Percentiles rank a stretch among this genome's conserved stretches.
phyloP scores from a whole-genome alignment of 163 green algal species.

The Coccomyxa subellipsoidea region DNA sequence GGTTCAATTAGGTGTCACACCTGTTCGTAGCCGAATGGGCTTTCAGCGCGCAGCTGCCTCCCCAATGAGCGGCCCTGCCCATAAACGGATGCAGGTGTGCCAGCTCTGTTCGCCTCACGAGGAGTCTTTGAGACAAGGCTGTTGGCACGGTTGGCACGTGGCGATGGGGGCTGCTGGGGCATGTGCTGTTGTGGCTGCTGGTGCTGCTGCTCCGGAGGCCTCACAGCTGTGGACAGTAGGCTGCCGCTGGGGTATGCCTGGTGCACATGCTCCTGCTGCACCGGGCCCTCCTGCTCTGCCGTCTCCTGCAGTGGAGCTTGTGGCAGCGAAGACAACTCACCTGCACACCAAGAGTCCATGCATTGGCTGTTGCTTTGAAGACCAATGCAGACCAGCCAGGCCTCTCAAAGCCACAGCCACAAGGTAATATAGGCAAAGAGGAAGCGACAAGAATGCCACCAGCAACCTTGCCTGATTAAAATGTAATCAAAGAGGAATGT shows the following conservation, averaged over 20 bases:
- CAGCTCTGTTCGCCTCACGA: background rate
- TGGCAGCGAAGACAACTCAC: conserved; percentile 7
- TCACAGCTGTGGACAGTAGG: conserved; percentile 8
- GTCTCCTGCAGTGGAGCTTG: background rate
- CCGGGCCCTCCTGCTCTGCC: background rate
- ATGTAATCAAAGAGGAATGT: no score
- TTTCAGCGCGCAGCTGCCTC: background rate
- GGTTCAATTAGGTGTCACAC: no score
- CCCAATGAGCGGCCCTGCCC: background rate
- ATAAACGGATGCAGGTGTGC: conserved; percentile 12
- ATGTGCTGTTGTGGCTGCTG: background rate
- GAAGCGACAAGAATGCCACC: no score
- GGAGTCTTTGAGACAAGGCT: conserved; percentile 12
- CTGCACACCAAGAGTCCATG: no score
- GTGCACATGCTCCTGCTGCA: background rate
- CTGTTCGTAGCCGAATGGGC: background rate
- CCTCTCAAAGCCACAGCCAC: no score
- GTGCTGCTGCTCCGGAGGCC: background rate
- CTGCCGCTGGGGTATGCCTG: background rate
- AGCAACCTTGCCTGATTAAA: no score
- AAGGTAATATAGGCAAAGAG: no score
- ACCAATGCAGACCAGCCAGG: no score
- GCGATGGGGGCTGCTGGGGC: background rate
- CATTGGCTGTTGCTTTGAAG: no score
- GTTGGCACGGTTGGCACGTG: background rate